phyloP scores from a whole-genome alignment of 2,329 filamentous ascomycete genomes.

The Claviceps quebecensis region DNA sequence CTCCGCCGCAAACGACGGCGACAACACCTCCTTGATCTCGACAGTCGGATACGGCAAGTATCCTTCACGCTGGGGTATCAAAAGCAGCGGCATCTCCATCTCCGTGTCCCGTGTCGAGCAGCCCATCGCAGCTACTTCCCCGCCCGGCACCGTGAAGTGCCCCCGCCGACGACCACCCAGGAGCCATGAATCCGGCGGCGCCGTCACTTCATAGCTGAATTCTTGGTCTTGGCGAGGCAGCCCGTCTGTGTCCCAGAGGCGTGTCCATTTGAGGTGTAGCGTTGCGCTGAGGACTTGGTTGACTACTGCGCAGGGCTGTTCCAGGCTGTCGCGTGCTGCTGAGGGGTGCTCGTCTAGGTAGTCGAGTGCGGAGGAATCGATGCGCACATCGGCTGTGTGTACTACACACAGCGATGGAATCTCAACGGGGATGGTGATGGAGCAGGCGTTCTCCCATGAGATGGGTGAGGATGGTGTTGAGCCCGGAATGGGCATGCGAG shows the following conservation, averaged over 20 bases:
- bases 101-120: slow-evolving; percentile 36
- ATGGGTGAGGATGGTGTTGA: background rate
- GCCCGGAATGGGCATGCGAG: slow-evolving; percentile 14
- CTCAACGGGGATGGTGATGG: slow-evolving; percentile 79
- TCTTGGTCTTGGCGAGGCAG: slow-evolving; percentile 39
- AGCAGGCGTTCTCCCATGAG: slow-evolving; percentile 29
- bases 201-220: slow-evolving; percentile 72
- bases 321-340: too few species aligned
- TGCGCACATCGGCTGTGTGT: slow-evolving; percentile 58
- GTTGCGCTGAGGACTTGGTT: slow-evolving; percentile 53
- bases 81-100: slow-evolving; percentile 51
- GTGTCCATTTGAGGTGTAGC: slow-evolving; percentile 48
- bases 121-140: slow-evolving; percentile 23
- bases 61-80: slow-evolving; percentile 70
- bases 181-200: slow-evolving; percentile 65
- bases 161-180: slow-evolving; percentile 69
- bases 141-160: slow-evolving; percentile 50
- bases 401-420: slow-evolving; percentile 73
- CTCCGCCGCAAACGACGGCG: slow-evolving; percentile 10
- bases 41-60: slow-evolving; percentile 64
- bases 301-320: slow-evolving; percentile 14
- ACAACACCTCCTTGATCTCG: slow-evolving; percentile 53
- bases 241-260: slow-evolving; percentile 42
- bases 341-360: slow-evolving; percentile 12
- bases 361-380: slow-evolving; percentile 26